Conservation (phyloP, 1,284 basidiomycete genomes). For the Hypsizygus ulmarius region DNA sequence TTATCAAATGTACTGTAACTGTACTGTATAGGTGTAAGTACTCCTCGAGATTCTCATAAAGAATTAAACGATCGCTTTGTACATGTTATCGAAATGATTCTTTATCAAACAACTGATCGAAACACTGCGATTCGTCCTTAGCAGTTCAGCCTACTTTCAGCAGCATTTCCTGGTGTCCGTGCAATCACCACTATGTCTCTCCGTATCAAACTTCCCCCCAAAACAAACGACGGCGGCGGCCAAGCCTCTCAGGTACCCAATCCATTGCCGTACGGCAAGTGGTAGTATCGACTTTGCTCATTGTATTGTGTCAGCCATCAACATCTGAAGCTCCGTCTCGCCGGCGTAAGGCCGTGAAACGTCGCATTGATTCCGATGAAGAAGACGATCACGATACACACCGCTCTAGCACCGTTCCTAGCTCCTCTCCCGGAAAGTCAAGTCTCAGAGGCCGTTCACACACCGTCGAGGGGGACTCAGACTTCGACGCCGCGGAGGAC, state of each 20-base stretch:
- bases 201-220: conserved; percentile 28
- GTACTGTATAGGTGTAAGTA: not conserved
- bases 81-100: too few species aligned
- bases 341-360: conserved; percentile 24
- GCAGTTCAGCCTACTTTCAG: too few species aligned
- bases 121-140: too few species aligned
- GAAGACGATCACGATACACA: conserved; percentile 20
- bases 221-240: conserved; percentile 10
- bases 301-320: conserved; percentile 14
- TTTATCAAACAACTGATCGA: too few species aligned
- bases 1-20: not conserved
- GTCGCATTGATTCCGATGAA: conserved; percentile 27
- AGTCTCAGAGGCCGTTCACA: conserved; percentile 9
- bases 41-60: not conserved
- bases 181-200: conserved; percentile 21
- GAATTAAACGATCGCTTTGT: conserved; percentile 13
- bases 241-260: conserved; percentile 13
- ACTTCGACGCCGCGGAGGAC: conserved; percentile 9
- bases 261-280: not conserved
- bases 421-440: conserved; percentile 8
- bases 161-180: not conserved
- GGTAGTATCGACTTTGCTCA: conserved; percentile 1
- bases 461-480: conserved; percentile 13
- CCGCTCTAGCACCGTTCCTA: conserved; percentile 6
- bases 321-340: conserved; percentile 18